Evolutionary conservation across 177 flowering plant genomes (phyloP), one percentile per base, ranked within the genome.

Genomic region (Vitis hybrid): DNA sequence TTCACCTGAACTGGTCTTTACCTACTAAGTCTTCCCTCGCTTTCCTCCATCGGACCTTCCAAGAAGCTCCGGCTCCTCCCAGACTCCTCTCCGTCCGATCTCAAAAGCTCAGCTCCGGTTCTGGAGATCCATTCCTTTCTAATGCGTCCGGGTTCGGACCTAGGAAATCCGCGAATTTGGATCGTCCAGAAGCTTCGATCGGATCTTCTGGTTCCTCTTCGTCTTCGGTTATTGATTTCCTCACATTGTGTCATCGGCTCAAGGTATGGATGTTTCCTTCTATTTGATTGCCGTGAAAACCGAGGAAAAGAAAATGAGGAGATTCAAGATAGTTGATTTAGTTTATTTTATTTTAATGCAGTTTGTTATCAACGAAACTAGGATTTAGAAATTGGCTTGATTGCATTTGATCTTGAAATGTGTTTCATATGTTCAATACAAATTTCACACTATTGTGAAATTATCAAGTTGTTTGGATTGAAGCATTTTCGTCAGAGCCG

Each of bases 241-340:
- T 93, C 78, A 91, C 96, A 4, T 63, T 93, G 79, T 93, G 97
- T 76, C 84, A 90, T 75, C 76, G 90, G 16, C 94, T 93, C 50
- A 93, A 93, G 97, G 98, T 90, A 68, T 48, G 68, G 12, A 4
- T 59, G 20, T 10, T 15, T 10, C 22, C 19, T 61, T 5, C 13
- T 54, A 0, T 56, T 51, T 67, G 48, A 39, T 39, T 39, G 48
- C 48, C 48, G 48, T 39, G 48, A 7, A 39, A 39, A 39, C 48
- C 48, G 48, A 39, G 7, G 48, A 39, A 39, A 39, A 39, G 48
- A 39, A 39, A 39, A 39, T 8, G 48, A 39, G 48, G 48, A 39
- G 8, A 39, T 39, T 39, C 48, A 39, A 1, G 48, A 39, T 39
- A 8, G 2, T 39, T 39, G 48, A 39, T 39, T 39, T 29, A 29